These are phyloP conservation scores for Conidiobolus incongruus DNA, from an alignment of 371 early-diverging fungal species.

Conservation along the genomic window DNA sequence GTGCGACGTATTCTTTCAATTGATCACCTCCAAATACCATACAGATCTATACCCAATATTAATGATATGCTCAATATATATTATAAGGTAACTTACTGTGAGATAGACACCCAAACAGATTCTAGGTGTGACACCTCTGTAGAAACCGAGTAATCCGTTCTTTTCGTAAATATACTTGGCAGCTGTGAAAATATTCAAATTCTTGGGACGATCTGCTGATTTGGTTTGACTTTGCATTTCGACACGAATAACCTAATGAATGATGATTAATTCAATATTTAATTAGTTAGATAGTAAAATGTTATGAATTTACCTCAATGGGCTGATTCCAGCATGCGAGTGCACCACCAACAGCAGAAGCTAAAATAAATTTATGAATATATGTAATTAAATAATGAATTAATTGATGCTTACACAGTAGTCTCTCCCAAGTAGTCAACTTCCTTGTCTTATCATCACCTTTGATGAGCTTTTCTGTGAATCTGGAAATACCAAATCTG, in stretches of 20 bases:
- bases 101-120: constrained; percentile 84
- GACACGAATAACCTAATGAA: constrained; percentile 59
- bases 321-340: constrained; percentile 78
- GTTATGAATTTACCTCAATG: constrained; percentile 5
- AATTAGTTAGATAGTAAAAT: not conserved
- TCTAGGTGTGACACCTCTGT: constrained; percentile 79
- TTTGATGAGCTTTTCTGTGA: constrained; percentile 2
- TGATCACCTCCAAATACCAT: constrained; percentile 85
- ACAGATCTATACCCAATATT: constrained; percentile 70
- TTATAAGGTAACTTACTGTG: constrained; percentile 24
- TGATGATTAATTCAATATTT: not conserved
- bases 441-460: constrained; percentile 1
- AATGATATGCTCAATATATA: no score
- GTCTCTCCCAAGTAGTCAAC: not conserved
- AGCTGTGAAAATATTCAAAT: constrained; percentile 56
- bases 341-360: constrained; percentile 74
- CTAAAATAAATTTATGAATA: constrained; percentile 9
- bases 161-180: constrained; percentile 78
- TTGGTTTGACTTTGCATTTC: constrained; percentile 90
- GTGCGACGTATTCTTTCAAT: constrained; percentile 1
- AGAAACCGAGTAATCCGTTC: constrained; percentile 77
- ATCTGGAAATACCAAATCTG: constrained; percentile 31
- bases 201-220: constrained; percentile 58
- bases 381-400: not conserved
- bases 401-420: not conserved